Conservation (phyloP, 2,329 filamentous ascomycete species). For the Penicillium sp. region DNA sequence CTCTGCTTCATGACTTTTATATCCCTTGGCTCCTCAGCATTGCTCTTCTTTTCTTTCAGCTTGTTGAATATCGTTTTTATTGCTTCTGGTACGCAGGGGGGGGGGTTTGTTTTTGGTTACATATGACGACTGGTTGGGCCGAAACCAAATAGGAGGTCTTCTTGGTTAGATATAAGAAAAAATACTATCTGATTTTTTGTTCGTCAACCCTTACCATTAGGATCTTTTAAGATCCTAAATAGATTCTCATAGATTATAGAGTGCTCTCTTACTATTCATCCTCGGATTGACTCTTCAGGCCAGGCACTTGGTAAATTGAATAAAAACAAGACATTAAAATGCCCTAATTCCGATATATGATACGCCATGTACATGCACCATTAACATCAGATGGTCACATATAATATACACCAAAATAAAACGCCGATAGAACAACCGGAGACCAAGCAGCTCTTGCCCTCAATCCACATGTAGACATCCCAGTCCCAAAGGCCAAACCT, state of each 20-base stretch:
- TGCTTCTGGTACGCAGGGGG: conserved; percentile 17
- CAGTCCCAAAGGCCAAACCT: background rate
- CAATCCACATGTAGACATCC: background rate
- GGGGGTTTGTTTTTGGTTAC: conserved; percentile 14
- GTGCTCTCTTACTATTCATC: background rate
- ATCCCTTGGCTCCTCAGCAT: conserved; percentile 22
- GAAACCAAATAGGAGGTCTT: conserved; percentile 7
- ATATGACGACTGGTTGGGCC: conserved; percentile 15
- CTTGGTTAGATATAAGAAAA: conserved; percentile 18
- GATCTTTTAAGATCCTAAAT: background rate
- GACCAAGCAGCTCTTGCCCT: background rate
- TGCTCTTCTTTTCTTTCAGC: conserved; percentile 7
- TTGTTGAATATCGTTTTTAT: conserved; percentile 17
- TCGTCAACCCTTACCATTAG: conserved; percentile 4
- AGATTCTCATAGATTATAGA: background rate
- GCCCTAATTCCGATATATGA: background rate
- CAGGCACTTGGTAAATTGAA: background rate
- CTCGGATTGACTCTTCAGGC: background rate
- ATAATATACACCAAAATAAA: background rate
- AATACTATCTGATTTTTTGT: conserved; percentile 3
- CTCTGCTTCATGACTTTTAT: conserved; percentile 22
- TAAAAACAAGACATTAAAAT: background rate
- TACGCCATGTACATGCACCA: background rate
- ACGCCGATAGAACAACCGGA: background rate
- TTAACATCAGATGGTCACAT: background rate